These are phyloP conservation scores for Venturia nashicola DNA, from an alignment of 2,329 filamentous ascomycete genomes.

Conservation along the genomic window DNA sequence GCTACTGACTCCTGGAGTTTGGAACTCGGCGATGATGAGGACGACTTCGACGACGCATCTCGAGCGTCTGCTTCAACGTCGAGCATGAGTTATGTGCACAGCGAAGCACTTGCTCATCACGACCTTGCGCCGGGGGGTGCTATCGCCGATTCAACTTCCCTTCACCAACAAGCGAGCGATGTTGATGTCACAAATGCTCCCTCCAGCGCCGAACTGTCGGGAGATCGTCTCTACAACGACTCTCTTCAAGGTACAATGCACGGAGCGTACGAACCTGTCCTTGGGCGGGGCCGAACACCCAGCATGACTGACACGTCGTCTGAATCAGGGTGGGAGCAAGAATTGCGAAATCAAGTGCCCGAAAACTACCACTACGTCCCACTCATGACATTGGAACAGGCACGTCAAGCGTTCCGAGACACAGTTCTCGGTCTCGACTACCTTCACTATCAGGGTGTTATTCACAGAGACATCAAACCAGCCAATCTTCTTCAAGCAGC, in stretches of 20 bases:
- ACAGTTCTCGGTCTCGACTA: slow-evolving; percentile 90
- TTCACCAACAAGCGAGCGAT: slow-evolving; percentile 14
- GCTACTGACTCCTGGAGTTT: slow-evolving; percentile 68
- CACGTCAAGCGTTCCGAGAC: slow-evolving; percentile 77
- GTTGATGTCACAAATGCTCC: neutral
- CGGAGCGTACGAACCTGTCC: slow-evolving; percentile 49
- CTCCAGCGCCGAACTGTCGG: neutral
- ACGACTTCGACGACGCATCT: slow-evolving; percentile 27
- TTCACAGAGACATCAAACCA: slow-evolving; percentile 40
- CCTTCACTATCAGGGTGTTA: slow-evolving; percentile 46
- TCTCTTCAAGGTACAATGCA: slow-evolving; percentile 64
- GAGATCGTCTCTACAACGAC: neutral
- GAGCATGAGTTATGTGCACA: slow-evolving; percentile 6
- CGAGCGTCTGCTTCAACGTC: slow-evolving; percentile 22
- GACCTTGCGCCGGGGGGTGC: neutral
- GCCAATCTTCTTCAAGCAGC: slow-evolving; percentile 83
- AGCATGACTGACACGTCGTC: slow-evolving; percentile 69
- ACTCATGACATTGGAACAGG: slow-evolving; percentile 75
- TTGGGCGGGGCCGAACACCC: slow-evolving; percentile 54
- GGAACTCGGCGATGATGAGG: slow-evolving; percentile 57
- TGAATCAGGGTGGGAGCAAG: slow-evolving; percentile 43
- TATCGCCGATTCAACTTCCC: slow-evolving; percentile 13
- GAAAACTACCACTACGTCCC: slow-evolving; percentile 91
- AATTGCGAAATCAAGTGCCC: slow-evolving; percentile 57
- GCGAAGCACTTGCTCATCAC: slow-evolving; percentile 17